Evolutionary conservation across 177 flowering plant species (phyloP).

Genomic region (Tripterygium wilfordii): DNA sequence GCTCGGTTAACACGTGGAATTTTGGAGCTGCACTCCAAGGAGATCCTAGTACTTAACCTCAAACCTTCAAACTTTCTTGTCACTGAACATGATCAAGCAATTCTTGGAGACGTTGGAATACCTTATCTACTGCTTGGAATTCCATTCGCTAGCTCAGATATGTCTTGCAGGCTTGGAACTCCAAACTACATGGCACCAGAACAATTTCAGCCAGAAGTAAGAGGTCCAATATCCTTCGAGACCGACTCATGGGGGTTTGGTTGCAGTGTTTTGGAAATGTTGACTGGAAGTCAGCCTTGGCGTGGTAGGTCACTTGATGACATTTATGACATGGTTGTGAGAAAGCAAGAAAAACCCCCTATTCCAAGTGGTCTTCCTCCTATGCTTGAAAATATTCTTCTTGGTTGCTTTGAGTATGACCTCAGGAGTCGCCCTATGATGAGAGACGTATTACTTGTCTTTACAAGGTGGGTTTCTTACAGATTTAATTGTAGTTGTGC

Average conservation of each 20-base stretch:
- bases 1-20: conserved; percentile 64
- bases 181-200: conserved; percentile 98
- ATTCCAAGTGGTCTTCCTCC: conserved; percentile 82
- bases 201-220: conserved; percentile 84
- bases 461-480: conserved; percentile 69
- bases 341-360: conserved; percentile 63
- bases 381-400: conserved; percentile 58
- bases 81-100: conserved; percentile 50
- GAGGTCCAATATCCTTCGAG: conserved; percentile 88
- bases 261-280: conserved; percentile 86
- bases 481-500: too few species aligned
- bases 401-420: conserved; percentile 92
- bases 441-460: conserved; percentile 54
- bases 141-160: conserved; percentile 47
- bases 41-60: conserved; percentile 65
- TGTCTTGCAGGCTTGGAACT: conserved; percentile 64
- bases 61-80: conserved; percentile 82
- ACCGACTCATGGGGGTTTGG: conserved; percentile 97
- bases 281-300: conserved; percentile 83
- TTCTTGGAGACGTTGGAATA: conserved; percentile 79
- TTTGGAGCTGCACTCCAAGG: conserved; percentile 62
- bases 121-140: conserved; percentile 67
- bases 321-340: conserved; percentile 59
- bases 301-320: conserved; percentile 66
- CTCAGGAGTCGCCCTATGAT: conserved; percentile 71